Evolutionary conservation across 371 early-diverging fungal species (phyloP).

Genomic region (Nematocida sp.): DNA sequence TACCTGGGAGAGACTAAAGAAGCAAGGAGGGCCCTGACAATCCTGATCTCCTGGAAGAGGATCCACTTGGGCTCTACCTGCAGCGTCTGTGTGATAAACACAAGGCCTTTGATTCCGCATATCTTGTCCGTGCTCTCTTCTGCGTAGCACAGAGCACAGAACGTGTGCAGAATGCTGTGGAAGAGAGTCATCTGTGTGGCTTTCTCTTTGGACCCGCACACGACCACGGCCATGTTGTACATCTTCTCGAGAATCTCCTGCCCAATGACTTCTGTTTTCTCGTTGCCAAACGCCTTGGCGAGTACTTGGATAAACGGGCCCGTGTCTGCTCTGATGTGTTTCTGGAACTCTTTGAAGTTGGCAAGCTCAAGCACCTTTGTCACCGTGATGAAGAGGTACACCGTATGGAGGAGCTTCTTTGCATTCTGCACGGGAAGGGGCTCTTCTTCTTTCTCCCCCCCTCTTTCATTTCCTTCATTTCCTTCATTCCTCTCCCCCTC

Average conservation of each 20-base stretch:
- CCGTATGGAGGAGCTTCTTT: conserved; percentile 9
- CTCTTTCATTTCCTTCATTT: too few relatives aligned
- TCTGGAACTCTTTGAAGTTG: conserved; percentile 46
- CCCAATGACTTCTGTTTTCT: conserved; percentile 8
- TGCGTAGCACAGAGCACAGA: conserved; percentile 45
- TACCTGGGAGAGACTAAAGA: conserved; percentile 9
- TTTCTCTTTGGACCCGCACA: conserved; percentile 42
- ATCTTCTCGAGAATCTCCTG: conserved; percentile 27
- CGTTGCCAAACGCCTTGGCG: conserved; percentile 20
- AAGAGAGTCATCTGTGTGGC: conserved; percentile 52
- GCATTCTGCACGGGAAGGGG: background rate
- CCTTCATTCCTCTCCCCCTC: too few relatives aligned
- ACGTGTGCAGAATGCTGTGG: conserved; percentile 45
- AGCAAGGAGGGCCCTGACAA: conserved; percentile 42
- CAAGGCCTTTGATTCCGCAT: conserved; percentile 33
- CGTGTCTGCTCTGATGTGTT: background rate
- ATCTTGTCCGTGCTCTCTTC: conserved; percentile 18
- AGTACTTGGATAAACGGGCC: conserved; percentile 13
- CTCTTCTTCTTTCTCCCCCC: background rate
- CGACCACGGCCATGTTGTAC: conserved; percentile 1
- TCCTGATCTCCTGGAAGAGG: conserved; percentile 41
- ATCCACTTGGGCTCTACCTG: conserved; percentile 30
- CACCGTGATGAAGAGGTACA: conserved; percentile 28
- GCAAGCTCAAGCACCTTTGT: conserved; percentile 43
- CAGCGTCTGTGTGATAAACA: conserved; percentile 38